Base-by-base conservation (phyloP, 805 yeast genomes). In the Ogataea methanolica region DNA sequence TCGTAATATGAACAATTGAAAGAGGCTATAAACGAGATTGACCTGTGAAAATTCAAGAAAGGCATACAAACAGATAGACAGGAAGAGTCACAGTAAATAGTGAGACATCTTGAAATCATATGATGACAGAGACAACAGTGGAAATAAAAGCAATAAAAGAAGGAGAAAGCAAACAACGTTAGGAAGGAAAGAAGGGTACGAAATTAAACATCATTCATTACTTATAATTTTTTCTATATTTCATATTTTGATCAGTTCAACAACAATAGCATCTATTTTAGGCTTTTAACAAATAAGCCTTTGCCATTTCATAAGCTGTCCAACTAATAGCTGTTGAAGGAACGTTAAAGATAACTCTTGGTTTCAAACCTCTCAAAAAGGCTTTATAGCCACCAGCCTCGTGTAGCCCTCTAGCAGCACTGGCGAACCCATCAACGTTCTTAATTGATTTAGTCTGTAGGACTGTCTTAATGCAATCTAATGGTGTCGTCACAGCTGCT, bases 241-340 rank as follows among this genome's bases (percentile, higher is more conserved):
- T 23, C 7, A 23, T 23, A 23, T 23, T 26, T 26, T 26, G 12
- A 12, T 8, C 16, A 35, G 9, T n/a, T n/a, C 19, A 35, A 36
- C 12, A 4, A n/a, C 19, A 36, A 21, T 23, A 15, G 23, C 41
- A 26, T 39, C 15, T 16, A 8, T 22, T 33, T 34, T 33, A 42
- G 35, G 35, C 35, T 21, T 37, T 38, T 19, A 44, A 39, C 59
- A 83, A 67, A 54, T 84, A 74, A 55, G 80, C 83, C 69, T 92
- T 92, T 39, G 97, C 97, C 92, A 91, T 88, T 66, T 92, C 99
- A 67, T 92, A 92, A 26, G 96, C 88, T 1, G 98, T 92, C 98
- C 98, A 92, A 54, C 96, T 83, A 52, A 92, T 90, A 19, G 98
- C 98, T 8, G 98, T 92, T 41, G 95, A 83, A 21, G 99, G 99